These are phyloP conservation scores for Scleroderma bovista DNA, from an alignment of 768 basidiomycete species.

Conservation along the genomic window DNA sequence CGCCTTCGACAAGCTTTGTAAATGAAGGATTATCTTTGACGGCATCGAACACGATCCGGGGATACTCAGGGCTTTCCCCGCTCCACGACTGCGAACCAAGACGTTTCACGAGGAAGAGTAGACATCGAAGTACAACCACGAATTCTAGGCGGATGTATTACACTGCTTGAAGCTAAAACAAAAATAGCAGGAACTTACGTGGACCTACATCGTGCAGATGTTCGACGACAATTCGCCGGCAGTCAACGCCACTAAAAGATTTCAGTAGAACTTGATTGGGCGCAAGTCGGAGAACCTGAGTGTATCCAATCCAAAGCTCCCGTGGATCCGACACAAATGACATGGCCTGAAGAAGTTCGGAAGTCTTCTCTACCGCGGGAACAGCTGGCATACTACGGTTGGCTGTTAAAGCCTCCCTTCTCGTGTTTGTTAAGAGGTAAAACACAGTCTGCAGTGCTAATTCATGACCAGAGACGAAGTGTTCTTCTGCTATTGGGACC, in stretches of 20 bases:
- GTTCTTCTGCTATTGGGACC: constrained; percentile 41
- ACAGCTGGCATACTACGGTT: neutral
- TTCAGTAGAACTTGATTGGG: constrained; percentile 41
- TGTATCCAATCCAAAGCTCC: constrained; percentile 50
- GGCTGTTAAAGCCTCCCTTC: neutral
- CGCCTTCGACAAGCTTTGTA: constrained; percentile 37
- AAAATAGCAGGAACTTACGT: constrained; percentile 42
- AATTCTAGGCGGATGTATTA: constrained; percentile 44
- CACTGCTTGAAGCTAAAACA: neutral
- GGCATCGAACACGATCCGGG: constrained; percentile 73
- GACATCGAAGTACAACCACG: constrained; percentile 48
- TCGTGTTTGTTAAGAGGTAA: constrained; percentile 12
- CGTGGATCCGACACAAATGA: constrained; percentile 34
- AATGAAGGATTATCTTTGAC: constrained; percentile 74
- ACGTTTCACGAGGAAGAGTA: constrained; percentile 55
- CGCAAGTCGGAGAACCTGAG: constrained; percentile 44
- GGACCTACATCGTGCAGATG: constrained; percentile 57
- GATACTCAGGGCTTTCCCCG: constrained; percentile 64
- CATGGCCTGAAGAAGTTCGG: constrained; percentile 5
- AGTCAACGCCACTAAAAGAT: constrained; percentile 32
- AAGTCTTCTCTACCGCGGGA: constrained; percentile 4
- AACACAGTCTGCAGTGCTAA: constrained; percentile 40
- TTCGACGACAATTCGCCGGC: constrained; percentile 50
- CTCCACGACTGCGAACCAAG: constrained; percentile 59
- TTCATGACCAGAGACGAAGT: constrained; percentile 45